Base-by-base conservation (phyloP, 495 filamentous ascomycete genomes). In the Penicillium riverlandense region DNA sequence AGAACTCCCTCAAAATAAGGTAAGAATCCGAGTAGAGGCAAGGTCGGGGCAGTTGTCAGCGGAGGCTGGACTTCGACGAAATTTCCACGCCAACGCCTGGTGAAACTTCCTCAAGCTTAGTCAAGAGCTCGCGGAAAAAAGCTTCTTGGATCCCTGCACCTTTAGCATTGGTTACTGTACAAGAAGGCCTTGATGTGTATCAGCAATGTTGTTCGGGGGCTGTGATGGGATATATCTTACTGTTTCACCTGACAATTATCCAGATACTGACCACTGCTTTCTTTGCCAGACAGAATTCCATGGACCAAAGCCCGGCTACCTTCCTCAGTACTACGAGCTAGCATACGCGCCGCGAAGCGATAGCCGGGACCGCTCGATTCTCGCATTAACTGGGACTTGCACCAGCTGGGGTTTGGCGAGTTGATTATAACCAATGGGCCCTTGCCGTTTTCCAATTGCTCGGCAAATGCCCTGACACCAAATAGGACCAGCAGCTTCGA, bases 321-420 rank as follows among this genome's bases (percentile, higher is more conserved):
- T 34, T 53, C 43, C 33, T 71, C 67, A 6, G 66, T 62, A 11
- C 51, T 53, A 10, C 67, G 58, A 8, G 67, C 67, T 36, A 71
- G 29, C 11, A 59, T 10, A 12, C 49, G 47, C 39, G 59, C 50
- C 2, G 44, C 44, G 2, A 55, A n/a, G n/a, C 48, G 43, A 8
- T 41, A 33, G 0, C 38, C 53, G 1, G 38, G 12, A 11, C 40
- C 45, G 15, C 27, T 36, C 11, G 13, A 31, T 37, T 38, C 46
- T 34, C 35, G 37, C 46, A 32, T 41, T 6, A 43, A 45, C 30
- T 42, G 42, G 2, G 47, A 50, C 35, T 53, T 53, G 47, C 50
- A 53, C 42, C 44, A 53, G 38, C 47, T 53, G 9, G 50, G 50
- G 34, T 53, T 53, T 2, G 50, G 50, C n/a, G 50, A 22, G 38